These are phyloP conservation scores for Tolypocladium endophyticum DNA, from an alignment of 2,329 filamentous ascomycete genomes.

Conservation along the genomic window DNA sequence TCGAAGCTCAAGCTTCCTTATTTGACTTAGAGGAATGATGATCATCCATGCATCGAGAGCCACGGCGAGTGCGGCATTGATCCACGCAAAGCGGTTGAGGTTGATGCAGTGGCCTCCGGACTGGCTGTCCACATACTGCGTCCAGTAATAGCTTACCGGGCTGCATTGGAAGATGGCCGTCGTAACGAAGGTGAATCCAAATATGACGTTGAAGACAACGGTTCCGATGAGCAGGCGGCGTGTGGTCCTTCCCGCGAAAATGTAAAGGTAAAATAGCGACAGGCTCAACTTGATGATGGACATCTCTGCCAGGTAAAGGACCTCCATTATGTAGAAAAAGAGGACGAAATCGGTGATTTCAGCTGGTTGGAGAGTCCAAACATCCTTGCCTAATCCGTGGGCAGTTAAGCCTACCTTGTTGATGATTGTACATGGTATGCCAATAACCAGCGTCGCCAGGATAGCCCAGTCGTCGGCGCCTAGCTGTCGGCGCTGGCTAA, in stretches of 20 bases:
- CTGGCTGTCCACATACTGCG: background rate
- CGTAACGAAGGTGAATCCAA: background rate
- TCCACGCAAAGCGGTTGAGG: background rate
- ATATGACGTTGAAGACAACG: background rate
- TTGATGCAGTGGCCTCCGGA: background rate
- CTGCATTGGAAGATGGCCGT: background rate
- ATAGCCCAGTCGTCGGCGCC: background rate
- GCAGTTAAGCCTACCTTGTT: background rate
- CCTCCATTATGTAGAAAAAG: background rate
- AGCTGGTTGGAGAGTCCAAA: background rate
- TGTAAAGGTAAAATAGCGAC: background rate
- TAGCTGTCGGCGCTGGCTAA: background rate
- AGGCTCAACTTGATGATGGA: background rate
- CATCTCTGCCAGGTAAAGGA: background rate
- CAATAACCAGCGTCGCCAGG: background rate
- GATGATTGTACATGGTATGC: background rate
- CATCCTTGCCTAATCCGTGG: background rate
- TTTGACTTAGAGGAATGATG: background rate
- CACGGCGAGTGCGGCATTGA: background rate
- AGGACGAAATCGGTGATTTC: background rate
- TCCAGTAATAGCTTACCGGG: slow-evolving; percentile 1
- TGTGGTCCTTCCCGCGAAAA: background rate
- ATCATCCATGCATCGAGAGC: slow-evolving; percentile 2
- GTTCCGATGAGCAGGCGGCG: background rate
- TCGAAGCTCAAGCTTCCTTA: background rate